Evolutionary conservation across 768 basidiomycete species (phyloP), one percentile per base, ranked within the genome.

Genomic region (Psilocybe sp.): DNA sequence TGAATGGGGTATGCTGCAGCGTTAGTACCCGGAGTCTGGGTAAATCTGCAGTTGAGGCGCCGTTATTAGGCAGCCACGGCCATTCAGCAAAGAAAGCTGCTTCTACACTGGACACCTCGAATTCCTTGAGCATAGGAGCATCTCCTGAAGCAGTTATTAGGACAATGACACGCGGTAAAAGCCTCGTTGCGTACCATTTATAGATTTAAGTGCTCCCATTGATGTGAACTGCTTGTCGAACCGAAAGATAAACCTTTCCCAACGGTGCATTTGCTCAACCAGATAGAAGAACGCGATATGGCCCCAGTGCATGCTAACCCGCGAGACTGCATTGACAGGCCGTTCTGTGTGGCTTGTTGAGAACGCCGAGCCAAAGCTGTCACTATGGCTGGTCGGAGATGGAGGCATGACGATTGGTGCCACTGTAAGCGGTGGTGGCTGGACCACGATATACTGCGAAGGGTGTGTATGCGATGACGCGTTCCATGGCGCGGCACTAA

Each of bases 251-350:
- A 92, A 92, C 18, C 88, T 75, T 60, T 87, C 77, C 89, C 89
- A 92, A 23, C 89, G 78, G 55, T 82, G 81, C 82, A 90, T 90
- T 62, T 89, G 85, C 56, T 87, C 81, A 2, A 85, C 82, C 16
- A 92, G 67, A 61, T 91, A 92, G 63, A 77, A 89, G 40, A 91
- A 81, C 0, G 84, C 85, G 31, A 92, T 85, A 55, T 89, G 82
- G 0, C 87, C 89, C 89, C 89, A 92, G 47, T 87, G 84, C 53
- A 79, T 75, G 53, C 79, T 84, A 14, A 74, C 71, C 53, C 76
- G 65, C 40, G 71, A 65, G 58, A 67, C 50, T 51, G 63, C 43
- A 44, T 66, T 50, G 46, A 58, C 49, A 47, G 60, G 41, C 44
- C 66, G 57, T 51, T 61, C 55, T 15, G 47, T 40, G 20, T 14